phyloP scores from a whole-genome alignment of 2,329 filamentous ascomycete species.

The Blumeria hordei region DNA sequence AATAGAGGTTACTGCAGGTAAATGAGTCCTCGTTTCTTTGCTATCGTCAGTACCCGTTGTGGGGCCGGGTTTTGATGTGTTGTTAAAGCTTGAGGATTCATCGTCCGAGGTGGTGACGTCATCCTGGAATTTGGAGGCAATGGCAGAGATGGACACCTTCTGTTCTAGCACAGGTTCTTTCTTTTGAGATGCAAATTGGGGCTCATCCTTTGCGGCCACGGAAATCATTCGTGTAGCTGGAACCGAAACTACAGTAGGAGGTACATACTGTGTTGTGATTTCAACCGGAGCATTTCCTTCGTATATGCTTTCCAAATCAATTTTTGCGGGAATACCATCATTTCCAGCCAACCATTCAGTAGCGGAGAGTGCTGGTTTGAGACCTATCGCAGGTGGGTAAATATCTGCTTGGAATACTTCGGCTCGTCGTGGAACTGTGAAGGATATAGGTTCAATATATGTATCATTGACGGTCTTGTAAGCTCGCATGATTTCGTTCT shows the following conservation, averaged over 20 bases:
- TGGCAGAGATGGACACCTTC: conserved; percentile 61
- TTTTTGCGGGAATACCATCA: conserved; percentile 64
- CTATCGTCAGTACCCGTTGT: conserved; percentile 21
- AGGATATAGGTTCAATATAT: conserved; percentile 92
- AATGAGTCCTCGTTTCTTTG: conserved; percentile 19
- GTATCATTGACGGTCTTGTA: conserved; percentile 93
- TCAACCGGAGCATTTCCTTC: conserved; percentile 63
- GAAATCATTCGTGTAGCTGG: conserved; percentile 20
- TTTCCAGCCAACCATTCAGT: conserved; percentile 75
- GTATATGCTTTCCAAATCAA: conserved; percentile 80
- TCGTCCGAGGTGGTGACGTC: conserved; percentile 34
- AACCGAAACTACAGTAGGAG: conserved; percentile 22
- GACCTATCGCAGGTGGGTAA: conserved; percentile 63
- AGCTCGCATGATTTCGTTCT: conserved; percentile 85
- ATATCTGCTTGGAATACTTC: conserved; percentile 96
- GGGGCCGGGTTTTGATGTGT: conserved; percentile 51
- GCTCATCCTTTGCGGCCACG: conserved; percentile 25
- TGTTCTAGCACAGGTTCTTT: conserved; percentile 60
- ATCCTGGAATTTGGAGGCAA: conserved; percentile 73
- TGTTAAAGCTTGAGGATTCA: conserved; percentile 60
- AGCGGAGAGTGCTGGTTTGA: conserved; percentile 57
- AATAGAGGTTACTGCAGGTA: conserved; percentile 18
- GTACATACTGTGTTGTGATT: conserved; percentile 44
- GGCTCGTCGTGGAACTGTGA: conserved; percentile 81
- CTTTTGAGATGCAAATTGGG: conserved; percentile 22